These are phyloP conservation scores for Calonectria naviculata DNA, from an alignment of 2,329 filamentous ascomycete genomes.

Conservation along the genomic window DNA sequence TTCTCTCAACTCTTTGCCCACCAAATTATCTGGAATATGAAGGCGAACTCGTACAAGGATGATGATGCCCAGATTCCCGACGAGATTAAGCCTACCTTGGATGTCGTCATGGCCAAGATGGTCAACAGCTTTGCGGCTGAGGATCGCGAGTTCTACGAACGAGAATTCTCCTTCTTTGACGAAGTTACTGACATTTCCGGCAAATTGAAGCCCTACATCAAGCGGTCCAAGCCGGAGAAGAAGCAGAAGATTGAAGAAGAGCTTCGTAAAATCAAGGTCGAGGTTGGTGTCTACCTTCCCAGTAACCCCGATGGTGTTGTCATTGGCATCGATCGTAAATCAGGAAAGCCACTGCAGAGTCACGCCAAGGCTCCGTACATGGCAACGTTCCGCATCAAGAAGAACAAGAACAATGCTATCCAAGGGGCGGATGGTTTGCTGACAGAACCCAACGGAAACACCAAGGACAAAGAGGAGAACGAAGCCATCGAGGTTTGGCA, in stretches of 20 bases:
- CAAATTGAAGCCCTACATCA: constrained; percentile 93
- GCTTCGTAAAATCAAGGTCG: constrained; percentile 94
- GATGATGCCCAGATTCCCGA: constrained; percentile 93
- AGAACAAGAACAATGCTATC: constrained; percentile 68
- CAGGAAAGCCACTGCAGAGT: constrained; percentile 95
- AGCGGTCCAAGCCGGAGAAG: constrained; percentile 93
- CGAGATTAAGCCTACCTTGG: constrained; percentile 90
- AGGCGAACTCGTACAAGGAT: constrained; percentile 98
- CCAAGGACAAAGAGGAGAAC: constrained; percentile 50
- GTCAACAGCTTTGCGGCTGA: constrained; percentile 82
- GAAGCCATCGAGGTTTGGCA: constrained; percentile 96
- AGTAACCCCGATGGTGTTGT: constrained; percentile 98
- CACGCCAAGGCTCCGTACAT: constrained; percentile 99
- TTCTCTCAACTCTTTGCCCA: constrained; percentile 99
- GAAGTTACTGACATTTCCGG: constrained; percentile 96
- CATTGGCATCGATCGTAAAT: constrained; percentile 97
- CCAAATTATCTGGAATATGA: constrained; percentile 99
- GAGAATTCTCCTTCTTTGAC: constrained; percentile 98
- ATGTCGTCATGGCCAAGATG: constrained; percentile 88
- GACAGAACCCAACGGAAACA: constrained; percentile 57
- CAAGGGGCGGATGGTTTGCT: constrained; percentile 65
- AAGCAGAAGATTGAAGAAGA: constrained; percentile 99
- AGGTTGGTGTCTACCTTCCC: constrained; percentile 96
- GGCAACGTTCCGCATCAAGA: constrained; percentile 98
- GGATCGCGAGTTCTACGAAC: constrained; percentile 89